Evolutionary conservation across 371 early-diverging fungal genomes (phyloP), one percentile per base, ranked within the genome.

Genomic region (Mucor circinelloides): DNA sequence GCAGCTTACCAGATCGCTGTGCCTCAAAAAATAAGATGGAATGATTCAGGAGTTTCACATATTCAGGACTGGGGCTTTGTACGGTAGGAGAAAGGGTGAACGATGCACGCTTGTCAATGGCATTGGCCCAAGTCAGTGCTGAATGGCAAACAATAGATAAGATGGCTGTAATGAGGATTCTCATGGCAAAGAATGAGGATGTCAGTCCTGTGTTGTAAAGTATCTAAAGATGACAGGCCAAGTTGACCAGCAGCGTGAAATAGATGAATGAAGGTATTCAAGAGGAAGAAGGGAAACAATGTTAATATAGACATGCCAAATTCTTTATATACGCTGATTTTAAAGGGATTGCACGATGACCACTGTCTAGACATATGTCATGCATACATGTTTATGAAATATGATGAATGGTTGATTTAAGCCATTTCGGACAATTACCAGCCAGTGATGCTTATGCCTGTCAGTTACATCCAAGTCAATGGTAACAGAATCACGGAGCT

Each of bases 21-120:
- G 87, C 87, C 65, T 87, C 87, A 55, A 84, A 87, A 68, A 85
- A 87, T 58, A 74, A 60, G 5, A 87, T 64, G 4, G 82, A 77
- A 55, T 86, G 77, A 42, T 77, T 74, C 15, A 86, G 64, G 15
- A 71, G 67, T 19, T 34, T 55, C 9, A 34, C 64, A 59, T 68
- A 71, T 42, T 63, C 59, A n/a, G 38, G 40, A 48, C 28, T 69
- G 1, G 71, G 50, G 19, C 21, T 58, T 23, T 68, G 40, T 57
- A 61, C 58, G 36, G 54, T 38, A 32, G 70, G 42, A 30, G 65
- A 23, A 13, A 54, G 38, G 40, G 25, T 40, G 38, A 44, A 23
- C 2, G 60, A 30, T 17, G 44, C 7, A 9, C 52, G 52, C 15
- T 25, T 52, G 27, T 27, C 52, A 21, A 52, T 52, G 21, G 2